Base-by-base conservation (phyloP, 495 filamentous ascomycete genomes). In the Symbiotaphrina buchneri region DNA sequence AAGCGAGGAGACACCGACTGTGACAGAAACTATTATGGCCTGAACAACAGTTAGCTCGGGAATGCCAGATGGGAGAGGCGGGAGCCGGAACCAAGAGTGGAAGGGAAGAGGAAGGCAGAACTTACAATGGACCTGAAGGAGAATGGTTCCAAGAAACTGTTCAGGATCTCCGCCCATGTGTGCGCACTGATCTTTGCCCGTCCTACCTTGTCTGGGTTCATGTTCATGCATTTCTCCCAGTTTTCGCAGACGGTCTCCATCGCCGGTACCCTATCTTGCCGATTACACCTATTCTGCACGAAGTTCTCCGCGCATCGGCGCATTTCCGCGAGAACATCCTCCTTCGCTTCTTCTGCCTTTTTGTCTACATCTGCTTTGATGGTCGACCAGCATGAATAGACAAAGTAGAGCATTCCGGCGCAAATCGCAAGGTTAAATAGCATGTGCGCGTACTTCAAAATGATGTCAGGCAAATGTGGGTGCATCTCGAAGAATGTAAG, bases 181-280 rank as follows among this genome's bases (percentile, higher is more conserved):
- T 66, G 58, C n/a, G 78, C 77, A 27, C 61, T 67, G 19, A 84
- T 58, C 35, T 59, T 63, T 7, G 74, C 74, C 3, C 71, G 55
- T 6, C 65, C 73, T 15, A 82, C 65, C 33, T 60, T 60, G 10
- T 56, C 47, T 10, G 75, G 65, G 43, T 85, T 72, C 7, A 58
- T 61, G 31, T 76, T 63, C 84, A 94, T 94, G 47, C 87, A 97
- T 3, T 53, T 52, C 34, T 73, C 68, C 87, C 85, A 95, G 24
- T 67, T 61, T 20, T 69, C 59, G 44, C 87, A 97, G 3, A 68
- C 48, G 0, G 41, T 52, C 41, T 80, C 62, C 41, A 95, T 58
- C 0, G 78, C 78, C 0, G 83, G 85, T 1, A 76, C 50, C 11
- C 76, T 58, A 18, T 50, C 55, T 0, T 56, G 52, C 0, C 61